Percentiles rank a stretch among this genome's conserved stretches.
These are phyloP conservation scores for Clavariopsis aquatica DNA, from an alignment of 495 filamentous ascomycete species.

Conservation along the genomic window DNA sequence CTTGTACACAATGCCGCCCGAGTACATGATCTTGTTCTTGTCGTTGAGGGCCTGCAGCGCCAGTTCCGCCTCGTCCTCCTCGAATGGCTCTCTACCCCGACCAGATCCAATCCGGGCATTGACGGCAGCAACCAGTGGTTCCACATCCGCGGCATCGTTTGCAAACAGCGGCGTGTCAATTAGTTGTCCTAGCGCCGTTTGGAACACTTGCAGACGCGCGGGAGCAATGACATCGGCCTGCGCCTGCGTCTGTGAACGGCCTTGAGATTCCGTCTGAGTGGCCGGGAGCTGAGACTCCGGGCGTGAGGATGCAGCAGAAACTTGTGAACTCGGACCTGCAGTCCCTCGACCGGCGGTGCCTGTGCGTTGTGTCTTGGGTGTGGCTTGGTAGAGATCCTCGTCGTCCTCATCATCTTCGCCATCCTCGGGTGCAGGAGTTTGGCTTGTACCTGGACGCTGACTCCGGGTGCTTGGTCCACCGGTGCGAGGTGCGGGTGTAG, in stretches of 20 bases:
- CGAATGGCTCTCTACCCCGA: constrained; percentile 56
- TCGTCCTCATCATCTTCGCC: constrained; percentile 52
- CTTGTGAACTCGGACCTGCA: constrained; percentile 56
- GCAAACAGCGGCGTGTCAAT: constrained; percentile 77
- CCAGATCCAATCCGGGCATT: constrained; percentile 66
- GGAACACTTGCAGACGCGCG: constrained; percentile 70
- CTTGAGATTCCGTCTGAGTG: constrained; percentile 55
- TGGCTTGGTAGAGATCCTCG: constrained; percentile 60
- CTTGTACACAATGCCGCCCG: constrained; percentile 56
- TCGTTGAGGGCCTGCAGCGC: constrained; percentile 79
- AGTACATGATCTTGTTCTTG: constrained; percentile 90
- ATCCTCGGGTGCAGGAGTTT: constrained; percentile 39
- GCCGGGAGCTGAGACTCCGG: constrained; percentile 66
- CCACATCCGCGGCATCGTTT: constrained; percentile 75
- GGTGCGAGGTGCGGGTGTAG: constrained; percentile 41
- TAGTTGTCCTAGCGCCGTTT: constrained; percentile 73
- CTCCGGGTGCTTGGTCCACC: constrained; percentile 56
- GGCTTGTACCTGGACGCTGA: constrained; percentile 15
- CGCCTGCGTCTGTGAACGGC: background rate
- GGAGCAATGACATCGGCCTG: constrained; percentile 55
- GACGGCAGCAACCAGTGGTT: constrained; percentile 73
- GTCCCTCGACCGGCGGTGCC: constrained; percentile 46
- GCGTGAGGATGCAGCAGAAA: constrained; percentile 66
- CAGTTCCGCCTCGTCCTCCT: constrained; percentile 67
- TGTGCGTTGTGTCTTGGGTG: constrained; percentile 55